These are phyloP conservation scores for Cornus suecica DNA, from an alignment of 148 eudicot species.

Conservation along the genomic window DNA sequence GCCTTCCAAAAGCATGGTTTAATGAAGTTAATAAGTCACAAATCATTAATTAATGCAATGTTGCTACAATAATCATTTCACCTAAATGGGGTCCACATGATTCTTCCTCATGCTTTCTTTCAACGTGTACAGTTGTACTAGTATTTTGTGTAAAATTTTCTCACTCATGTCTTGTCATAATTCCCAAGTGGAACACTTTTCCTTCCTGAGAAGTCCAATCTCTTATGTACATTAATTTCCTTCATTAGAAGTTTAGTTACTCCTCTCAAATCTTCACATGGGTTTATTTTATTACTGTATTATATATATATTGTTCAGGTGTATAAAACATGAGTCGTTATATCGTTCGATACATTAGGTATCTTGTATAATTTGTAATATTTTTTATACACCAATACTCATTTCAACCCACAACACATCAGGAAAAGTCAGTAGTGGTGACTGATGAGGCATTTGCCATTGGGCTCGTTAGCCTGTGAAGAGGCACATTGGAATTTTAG, in stretches of 20 bases:
- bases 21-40: constrained; percentile 20
- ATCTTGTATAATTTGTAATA: too few relatives aligned
- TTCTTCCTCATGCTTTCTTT: background rate
- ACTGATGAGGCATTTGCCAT: too few relatives aligned
- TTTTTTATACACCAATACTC: too few relatives aligned
- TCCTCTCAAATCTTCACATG: constrained; percentile 18
- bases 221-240: background rate
- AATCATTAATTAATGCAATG: constrained; percentile 5
- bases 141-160: background rate
- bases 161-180: background rate
- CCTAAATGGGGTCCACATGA: background rate
- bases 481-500: too few relatives aligned
- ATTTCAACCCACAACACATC: too few relatives aligned
- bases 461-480: too few relatives aligned
- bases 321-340: too few relatives aligned
- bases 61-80: constrained; percentile 15
- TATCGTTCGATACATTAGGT: too few relatives aligned
- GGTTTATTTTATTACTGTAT: background rate
- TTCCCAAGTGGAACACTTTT: background rate
- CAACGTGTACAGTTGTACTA: background rate
- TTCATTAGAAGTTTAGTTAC: background rate
- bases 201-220: background rate
- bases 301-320: too few relatives aligned
- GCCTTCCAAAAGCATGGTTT: constrained; percentile 20
- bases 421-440: too few relatives aligned